Conservation (phyloP, 257 asterid genomes). For the Nicotiana paniculata region DNA sequence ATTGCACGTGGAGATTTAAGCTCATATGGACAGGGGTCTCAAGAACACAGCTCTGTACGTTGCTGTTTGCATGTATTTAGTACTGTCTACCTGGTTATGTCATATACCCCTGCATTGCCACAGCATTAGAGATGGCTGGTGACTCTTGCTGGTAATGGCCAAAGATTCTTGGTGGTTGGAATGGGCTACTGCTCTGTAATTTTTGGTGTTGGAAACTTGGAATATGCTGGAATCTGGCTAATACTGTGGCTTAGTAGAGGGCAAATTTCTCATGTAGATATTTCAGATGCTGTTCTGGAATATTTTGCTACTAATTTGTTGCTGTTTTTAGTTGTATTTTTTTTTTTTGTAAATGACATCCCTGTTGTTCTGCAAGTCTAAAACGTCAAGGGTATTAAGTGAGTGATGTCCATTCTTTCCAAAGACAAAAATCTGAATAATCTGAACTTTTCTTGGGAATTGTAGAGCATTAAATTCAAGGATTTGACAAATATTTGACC, state of each 20-base stretch:
- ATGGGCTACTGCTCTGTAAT: background rate
- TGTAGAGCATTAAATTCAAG: background rate
- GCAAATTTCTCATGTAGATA: background rate
- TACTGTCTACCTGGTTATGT: constrained; percentile 59
- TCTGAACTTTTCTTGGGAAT: background rate
- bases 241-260: background rate
- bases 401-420: background rate
- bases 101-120: constrained; percentile 36
- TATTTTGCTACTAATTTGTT: background rate
- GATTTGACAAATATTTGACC: background rate
- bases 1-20: constrained; percentile 41
- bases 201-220: background rate
- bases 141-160: background rate
- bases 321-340: background rate
- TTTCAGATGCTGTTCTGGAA: background rate
- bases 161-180: background rate
- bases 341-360: background rate
- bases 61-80: constrained; percentile 58
- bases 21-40: constrained; percentile 32
- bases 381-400: background rate
- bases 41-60: constrained; percentile 21
- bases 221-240: background rate
- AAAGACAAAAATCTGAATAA: too few species aligned
- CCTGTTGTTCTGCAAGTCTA: background rate
- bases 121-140: background rate